Evolutionary conservation across 257 asterid species (phyloP).

Genomic region (Capsicum rhomboideum): DNA sequence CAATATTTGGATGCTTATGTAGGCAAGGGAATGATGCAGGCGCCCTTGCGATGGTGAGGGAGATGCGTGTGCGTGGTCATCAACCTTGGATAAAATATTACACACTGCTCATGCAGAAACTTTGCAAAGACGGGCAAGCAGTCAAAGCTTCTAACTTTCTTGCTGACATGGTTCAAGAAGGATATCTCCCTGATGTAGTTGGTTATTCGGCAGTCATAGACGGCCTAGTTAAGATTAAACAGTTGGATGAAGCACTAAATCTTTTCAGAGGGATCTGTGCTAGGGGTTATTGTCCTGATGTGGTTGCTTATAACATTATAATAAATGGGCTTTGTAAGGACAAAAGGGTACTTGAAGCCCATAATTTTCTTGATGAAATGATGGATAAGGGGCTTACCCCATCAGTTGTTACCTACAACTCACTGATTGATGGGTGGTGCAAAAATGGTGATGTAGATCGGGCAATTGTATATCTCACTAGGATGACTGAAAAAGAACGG

Average conservation of each 20-base stretch:
- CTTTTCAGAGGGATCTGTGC: conserved; percentile 54
- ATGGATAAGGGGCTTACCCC: conserved; percentile 66
- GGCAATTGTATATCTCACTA: conserved; percentile 38
- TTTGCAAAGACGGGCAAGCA: conserved; percentile 53
- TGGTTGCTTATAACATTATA: conserved; percentile 66
- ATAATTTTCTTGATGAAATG: conserved; percentile 51
- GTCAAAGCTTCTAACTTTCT: conserved; percentile 65
- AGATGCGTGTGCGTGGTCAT: conserved; percentile 65
- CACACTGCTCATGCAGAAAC: conserved; percentile 53
- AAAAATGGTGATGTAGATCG: conserved; percentile 51
- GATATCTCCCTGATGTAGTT: conserved; percentile 67
- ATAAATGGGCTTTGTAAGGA: conserved; percentile 70
- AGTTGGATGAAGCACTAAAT: conserved; percentile 47
- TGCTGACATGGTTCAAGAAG: conserved; percentile 46
- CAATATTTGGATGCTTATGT: conserved; percentile 79
- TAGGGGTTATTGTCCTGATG: conserved; percentile 70
- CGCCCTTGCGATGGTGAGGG: conserved; percentile 53
- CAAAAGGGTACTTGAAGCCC: conserved; percentile 48
- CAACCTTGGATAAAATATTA: conserved; percentile 88
- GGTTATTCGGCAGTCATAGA: conserved; percentile 66
- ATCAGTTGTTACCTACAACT: conserved; percentile 76
- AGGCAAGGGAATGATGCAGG: conserved; percentile 43
- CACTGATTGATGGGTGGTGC: conserved; percentile 82
- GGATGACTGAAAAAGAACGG: conserved; percentile 45
- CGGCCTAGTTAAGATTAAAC: conserved; percentile 52